Conservation (phyloP, 208 protist genomes). For the Balamuthia mandrillaris region DNA sequence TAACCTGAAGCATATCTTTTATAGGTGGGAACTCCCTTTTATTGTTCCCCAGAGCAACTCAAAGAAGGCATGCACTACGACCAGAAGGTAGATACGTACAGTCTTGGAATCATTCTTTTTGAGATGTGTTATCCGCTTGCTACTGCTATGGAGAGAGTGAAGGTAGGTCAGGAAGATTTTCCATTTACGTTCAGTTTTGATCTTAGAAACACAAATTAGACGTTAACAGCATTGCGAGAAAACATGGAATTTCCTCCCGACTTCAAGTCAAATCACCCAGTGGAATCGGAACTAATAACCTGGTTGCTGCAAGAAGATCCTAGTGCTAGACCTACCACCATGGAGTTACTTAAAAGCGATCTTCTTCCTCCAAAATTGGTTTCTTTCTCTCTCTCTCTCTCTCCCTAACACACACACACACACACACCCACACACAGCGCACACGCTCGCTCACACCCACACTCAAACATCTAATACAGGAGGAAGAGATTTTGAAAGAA, state of each 20-base stretch:
- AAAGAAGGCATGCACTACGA: slow-evolving; percentile 51
- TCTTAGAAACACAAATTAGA: background rate
- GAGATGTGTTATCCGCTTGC: slow-evolving; percentile 66
- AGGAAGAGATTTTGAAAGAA: slow-evolving; percentile 60
- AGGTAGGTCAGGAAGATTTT: background rate
- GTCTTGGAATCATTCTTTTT: slow-evolving; percentile 73
- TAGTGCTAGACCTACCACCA: slow-evolving; percentile 46
- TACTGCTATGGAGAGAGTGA: slow-evolving; percentile 67
- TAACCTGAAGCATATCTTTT: too few relatives aligned
- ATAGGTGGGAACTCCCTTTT: slow-evolving; percentile 69
- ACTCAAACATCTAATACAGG: too few relatives aligned
- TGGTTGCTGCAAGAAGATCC: slow-evolving; percentile 50
- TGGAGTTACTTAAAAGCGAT: slow-evolving; percentile 47
- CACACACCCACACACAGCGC: too few relatives aligned
- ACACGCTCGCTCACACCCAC: too few relatives aligned
- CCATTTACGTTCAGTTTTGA: background rate
- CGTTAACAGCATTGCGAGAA: slow-evolving; percentile 44
- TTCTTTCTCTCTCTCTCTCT: background rate
- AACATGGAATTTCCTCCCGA: slow-evolving; percentile 51
- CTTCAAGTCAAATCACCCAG: slow-evolving; percentile 44
- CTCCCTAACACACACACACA: too few relatives aligned
- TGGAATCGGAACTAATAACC: slow-evolving; percentile 44
- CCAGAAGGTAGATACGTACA: slow-evolving; percentile 73
- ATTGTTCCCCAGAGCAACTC: slow-evolving; percentile 51
- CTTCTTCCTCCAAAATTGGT: slow-evolving; percentile 51